These are phyloP conservation scores for Lipomyces orientalis DNA, from an alignment of 805 yeast species.

Conservation along the genomic window DNA sequence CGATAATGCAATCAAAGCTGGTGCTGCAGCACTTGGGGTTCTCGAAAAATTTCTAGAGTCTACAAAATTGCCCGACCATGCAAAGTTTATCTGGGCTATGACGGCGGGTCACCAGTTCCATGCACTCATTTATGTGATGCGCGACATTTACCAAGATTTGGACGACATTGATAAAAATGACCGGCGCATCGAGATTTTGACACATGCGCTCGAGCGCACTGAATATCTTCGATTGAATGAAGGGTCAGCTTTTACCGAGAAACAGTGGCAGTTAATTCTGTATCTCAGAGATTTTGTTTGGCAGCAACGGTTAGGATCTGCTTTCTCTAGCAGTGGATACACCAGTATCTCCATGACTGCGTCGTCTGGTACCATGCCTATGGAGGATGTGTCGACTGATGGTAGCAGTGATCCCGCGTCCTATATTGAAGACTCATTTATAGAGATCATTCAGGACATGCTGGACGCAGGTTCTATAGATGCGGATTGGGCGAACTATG, in stretches of 20 bases:
- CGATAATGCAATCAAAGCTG: background rate
- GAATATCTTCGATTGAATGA: constrained; percentile 15
- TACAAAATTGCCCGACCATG: background rate
- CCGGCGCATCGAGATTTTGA: constrained; percentile 18
- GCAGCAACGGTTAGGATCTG: background rate
- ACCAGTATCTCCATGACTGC: too few relatives aligned
- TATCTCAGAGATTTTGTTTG: constrained; percentile 12
- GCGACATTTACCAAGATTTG: constrained; percentile 11
- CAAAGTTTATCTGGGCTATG: constrained; percentile 17
- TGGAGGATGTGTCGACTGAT: too few relatives aligned
- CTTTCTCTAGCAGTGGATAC: too few relatives aligned
- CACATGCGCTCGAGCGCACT: constrained; percentile 14
- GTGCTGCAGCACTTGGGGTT: constrained; percentile 20
- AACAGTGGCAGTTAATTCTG: constrained; percentile 18
- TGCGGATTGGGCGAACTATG: too few relatives aligned
- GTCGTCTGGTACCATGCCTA: too few relatives aligned
- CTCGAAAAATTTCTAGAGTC: constrained; percentile 13
- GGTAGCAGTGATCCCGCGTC: too few relatives aligned
- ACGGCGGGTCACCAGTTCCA: constrained; percentile 22
- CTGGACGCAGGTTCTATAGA: too few relatives aligned
- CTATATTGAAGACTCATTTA: too few relatives aligned
- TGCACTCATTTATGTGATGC: constrained; percentile 22
- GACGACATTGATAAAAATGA: constrained; percentile 6
- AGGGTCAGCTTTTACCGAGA: background rate
- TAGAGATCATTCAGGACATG: too few relatives aligned